Base-by-base conservation (phyloP, 1,284 basidiomycete species). In the Anthracocystis setariae region DNA sequence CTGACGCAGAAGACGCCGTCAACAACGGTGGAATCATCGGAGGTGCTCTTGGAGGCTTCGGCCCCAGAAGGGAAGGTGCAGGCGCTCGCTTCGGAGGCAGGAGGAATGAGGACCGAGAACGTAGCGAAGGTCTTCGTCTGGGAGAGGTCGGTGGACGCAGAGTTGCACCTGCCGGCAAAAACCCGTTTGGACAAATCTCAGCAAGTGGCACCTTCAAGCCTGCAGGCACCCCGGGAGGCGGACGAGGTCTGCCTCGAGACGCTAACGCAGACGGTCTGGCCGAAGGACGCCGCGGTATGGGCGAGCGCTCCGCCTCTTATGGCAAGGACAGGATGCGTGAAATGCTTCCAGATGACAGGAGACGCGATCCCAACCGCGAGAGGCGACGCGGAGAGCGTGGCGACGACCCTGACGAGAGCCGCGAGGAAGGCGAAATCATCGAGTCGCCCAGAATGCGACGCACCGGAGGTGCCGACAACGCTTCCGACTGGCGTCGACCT, bases 101-200 rank as follows among this genome's bases (percentile, higher is more conserved):
- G 24, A 63, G 73, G 12, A 63, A 73, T 48, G 73, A 76, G 21
- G 74, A 76, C 37, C 58, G 71, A 23, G 74, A 76, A 21, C 57
- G 60, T 33, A 40, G 57, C 17, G 73, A 63, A 29, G 67, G 71
- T 24, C 60, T 67, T 17, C 67, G 66, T 20, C 32, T 73, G 17
- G 69, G 69, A 15, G 69, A 64, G 45, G 52, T 67, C 8, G 38
- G 50, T 24, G 33, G 56, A 18, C 57, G 75, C 18, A 56, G 70
- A 25, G 53, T 59, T 43, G 57, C 70, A 15, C 73, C 70, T 20
- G 67, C 76, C 8, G 77, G 77, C 43, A 79, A 79, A 54, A 79
- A 79, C 33, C 77, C 77, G 0, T 79, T 79, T 38, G 77, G 77
- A 9, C 77, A 79, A 46, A 60, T 79, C 29, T 79, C 77, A 9